Evolutionary conservation across 2,329 filamentous ascomycete species (phyloP).

Genomic region (Lithohypha guttulata): DNA sequence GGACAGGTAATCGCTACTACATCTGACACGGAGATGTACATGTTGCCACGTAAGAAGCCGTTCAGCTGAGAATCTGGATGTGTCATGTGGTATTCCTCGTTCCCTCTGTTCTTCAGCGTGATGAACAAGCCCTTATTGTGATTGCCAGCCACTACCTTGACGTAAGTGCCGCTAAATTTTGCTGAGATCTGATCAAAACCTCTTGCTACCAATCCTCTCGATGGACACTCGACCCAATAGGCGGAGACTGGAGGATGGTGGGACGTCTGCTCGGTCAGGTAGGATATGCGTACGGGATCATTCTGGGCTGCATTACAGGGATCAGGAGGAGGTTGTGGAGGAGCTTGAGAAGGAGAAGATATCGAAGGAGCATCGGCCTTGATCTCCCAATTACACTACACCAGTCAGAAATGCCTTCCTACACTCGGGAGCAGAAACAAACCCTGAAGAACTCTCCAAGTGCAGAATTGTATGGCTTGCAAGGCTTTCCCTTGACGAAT

Average conservation of each 20-base stretch:
- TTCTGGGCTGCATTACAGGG: constrained; percentile 24
- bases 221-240: constrained; percentile 85
- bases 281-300: constrained; percentile 65
- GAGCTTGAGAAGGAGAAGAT: constrained; percentile 24
- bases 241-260: constrained; percentile 96
- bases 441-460: constrained; percentile 95
- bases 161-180: constrained; percentile 92
- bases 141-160: constrained; percentile 82
- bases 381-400: constrained; percentile 87
- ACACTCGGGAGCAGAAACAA: constrained; percentile 29
- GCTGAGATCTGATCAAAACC: constrained; percentile 95
- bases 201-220: constrained; percentile 74
- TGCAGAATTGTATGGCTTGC: constrained; percentile 97
- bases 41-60: constrained; percentile 73
- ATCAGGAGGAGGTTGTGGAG: constrained; percentile 27
- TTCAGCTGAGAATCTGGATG: constrained; percentile 90
- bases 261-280: constrained; percentile 93
- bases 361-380: constrained; percentile 65
- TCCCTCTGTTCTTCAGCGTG: constrained; percentile 63
- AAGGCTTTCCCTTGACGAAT: constrained; percentile 96
- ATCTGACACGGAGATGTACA: constrained; percentile 84
- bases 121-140: constrained; percentile 97
- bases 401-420: background rate
- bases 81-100: constrained; percentile 89
- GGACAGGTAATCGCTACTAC: constrained; percentile 78